These are phyloP conservation scores for Chrysopogon serrulatus DNA, from an alignment of 176 grass and related monocot genomes.

Conservation along the genomic window DNA sequence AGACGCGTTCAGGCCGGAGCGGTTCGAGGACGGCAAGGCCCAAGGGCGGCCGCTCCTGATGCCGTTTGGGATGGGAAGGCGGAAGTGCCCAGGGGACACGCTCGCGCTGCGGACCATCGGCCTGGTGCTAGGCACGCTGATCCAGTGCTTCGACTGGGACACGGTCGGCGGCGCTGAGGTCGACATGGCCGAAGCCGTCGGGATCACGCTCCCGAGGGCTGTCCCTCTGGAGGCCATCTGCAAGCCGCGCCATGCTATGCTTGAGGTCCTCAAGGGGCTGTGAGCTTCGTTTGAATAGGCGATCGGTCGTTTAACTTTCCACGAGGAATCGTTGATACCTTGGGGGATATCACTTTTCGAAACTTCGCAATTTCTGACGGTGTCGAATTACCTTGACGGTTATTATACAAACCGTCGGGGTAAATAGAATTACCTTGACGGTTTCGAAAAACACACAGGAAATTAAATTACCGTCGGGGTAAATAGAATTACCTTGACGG, in stretches of 20 bases:
- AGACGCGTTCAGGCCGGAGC: slow-evolving; percentile 43
- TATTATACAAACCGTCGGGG: too few relatives aligned
- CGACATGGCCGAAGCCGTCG: slow-evolving; percentile 23
- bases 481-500: too few relatives aligned
- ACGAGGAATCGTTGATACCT: background rate
- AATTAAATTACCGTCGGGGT: too few relatives aligned
- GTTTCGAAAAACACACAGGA: too few relatives aligned
- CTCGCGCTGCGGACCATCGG: slow-evolving; percentile 40
- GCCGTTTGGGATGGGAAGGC: slow-evolving; percentile 63
- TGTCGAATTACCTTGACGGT: too few relatives aligned
- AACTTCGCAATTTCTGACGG: too few relatives aligned
- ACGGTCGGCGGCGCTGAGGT: slow-evolving; percentile 6
- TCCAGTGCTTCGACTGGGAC: slow-evolving; percentile 66
- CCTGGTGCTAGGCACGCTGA: slow-evolving; percentile 39
- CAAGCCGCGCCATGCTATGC: slow-evolving; percentile 14
- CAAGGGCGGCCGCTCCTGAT: slow-evolving; percentile 10
- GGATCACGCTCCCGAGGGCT: slow-evolving; percentile 6
- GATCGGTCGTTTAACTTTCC: background rate
- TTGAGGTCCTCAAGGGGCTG: slow-evolving; percentile 2
- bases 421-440: too few relatives aligned
- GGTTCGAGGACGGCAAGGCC: slow-evolving; percentile 27
- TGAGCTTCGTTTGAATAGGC: background rate
- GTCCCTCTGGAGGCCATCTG: slow-evolving; percentile 34
- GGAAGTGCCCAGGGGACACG: slow-evolving; percentile 51
- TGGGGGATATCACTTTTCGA: too few relatives aligned